Evolutionary conservation across 2,329 filamentous ascomycete species (phyloP).

Genomic region (Fusarium duplospermum): DNA sequence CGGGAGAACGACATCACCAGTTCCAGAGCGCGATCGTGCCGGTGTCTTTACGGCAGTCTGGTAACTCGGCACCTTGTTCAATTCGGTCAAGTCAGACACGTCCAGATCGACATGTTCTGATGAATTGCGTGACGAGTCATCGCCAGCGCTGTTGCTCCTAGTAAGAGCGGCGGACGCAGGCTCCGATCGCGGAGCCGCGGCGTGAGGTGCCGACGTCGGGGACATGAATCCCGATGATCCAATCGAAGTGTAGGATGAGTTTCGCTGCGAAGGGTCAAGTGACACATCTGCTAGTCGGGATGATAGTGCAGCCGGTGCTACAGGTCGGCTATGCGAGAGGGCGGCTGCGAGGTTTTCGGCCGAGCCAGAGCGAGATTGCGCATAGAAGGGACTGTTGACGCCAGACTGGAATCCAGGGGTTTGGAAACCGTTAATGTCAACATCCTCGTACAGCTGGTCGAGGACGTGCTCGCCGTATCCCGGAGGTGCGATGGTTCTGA

Average conservation of each 20-base stretch:
- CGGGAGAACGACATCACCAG: conserved; percentile 66
- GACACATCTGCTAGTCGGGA: conserved; percentile 78
- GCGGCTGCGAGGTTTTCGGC: conserved; percentile 78
- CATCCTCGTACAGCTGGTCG: conserved; percentile 89
- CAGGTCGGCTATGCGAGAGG: conserved; percentile 51
- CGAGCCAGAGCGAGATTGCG: conserved; percentile 79
- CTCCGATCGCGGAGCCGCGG: conserved; percentile 53
- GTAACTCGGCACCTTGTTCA: conserved; percentile 83
- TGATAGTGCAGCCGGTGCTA: conserved; percentile 66
- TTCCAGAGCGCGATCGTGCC: conserved; percentile 63
- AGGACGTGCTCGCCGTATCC: conserved; percentile 91
- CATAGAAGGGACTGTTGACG: conserved; percentile 84
- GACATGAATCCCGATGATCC: conserved; percentile 59
- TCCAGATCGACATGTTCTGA: conserved; percentile 68
- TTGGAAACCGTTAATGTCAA: conserved; percentile 84
- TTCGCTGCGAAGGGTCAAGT: conserved; percentile 59
- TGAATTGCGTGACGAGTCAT: conserved; percentile 64
- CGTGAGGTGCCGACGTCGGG: conserved; percentile 54
- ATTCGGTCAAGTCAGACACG: conserved; percentile 70
- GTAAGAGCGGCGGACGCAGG: conserved; percentile 61
- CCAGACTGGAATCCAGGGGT: conserved; percentile 78
- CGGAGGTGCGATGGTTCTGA: conserved; percentile 82
- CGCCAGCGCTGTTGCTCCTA: conserved; percentile 65
- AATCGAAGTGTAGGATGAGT: conserved; percentile 59
- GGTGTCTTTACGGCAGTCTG: conserved; percentile 77